Base-by-base conservation (phyloP, 768 basidiomycete genomes). In the Tylopilus intermedius region DNA sequence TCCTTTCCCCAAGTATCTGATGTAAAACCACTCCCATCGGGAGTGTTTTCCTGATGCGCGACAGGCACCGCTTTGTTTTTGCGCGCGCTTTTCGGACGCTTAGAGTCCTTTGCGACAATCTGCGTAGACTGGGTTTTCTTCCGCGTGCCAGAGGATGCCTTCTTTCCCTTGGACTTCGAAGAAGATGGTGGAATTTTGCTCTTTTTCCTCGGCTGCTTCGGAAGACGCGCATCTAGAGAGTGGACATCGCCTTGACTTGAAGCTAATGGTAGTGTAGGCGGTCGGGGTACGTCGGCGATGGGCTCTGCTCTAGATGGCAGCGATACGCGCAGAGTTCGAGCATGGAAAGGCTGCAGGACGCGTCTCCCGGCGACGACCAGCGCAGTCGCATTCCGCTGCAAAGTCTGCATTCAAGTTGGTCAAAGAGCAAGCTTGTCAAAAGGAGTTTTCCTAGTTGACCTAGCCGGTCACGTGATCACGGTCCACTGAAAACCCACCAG, bases 1-100 rank as follows among this genome's bases (percentile, higher is more conserved):
- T 70, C 64, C 22, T 42, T 54, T 13, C 67, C 66, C 66, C 62
- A 68, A 8, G 40, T 35, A 5, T 70, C 56, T 4, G 13, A 1
- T 8, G 0, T 9, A 18, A 61, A 59, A 32, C 63, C 65, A 33
- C 33, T 45, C 1, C 37, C 41, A 5, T 14, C 39, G 6, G 4
- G 6, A 15, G 7, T 26, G 8, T 3, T 18, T 35, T 48, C 45
- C 15, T 6, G 43, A 3, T 27, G 26, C 14, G 6, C 30, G 1
- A 22, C 10, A 11, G 47, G 21, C 3, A 15, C 8, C n/a, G 10
- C 21, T 26, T 48, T 52, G 45, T 47, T 15, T 47, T 44, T 57
- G n/a, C 53, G 58, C 15, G 2, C 13, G 14, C 13, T 22, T 32
- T 55, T 55, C 8, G 30, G 45, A 10, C 45, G 45, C 27, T 51